Base-by-base conservation (phyloP, 1,139 yeast species). In the Lodderomyces theae region DNA sequence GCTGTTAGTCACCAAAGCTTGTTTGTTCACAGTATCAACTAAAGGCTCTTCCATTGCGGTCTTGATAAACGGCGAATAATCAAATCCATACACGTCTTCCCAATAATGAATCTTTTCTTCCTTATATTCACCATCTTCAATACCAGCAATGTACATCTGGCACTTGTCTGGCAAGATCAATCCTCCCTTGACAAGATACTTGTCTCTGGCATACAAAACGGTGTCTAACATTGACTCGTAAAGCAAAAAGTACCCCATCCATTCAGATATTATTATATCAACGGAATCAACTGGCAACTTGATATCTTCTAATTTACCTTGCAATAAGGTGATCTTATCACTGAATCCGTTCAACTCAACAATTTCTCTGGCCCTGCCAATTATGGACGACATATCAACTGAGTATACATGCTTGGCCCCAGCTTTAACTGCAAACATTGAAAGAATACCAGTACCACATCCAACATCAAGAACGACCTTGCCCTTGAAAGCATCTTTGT, bases 161-260 rank as follows among this genome's bases (percentile, higher is more conserved):
- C 97, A 92, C 65, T 86, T 87, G 64, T 92, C 97, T 32, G 99
- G 99, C 73, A 94, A 82, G 47, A 94, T 88, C 51, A 90, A 73
- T 8, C 99, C 99, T 36, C 85, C 95, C 57, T 82, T 76, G 37
- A 76, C 88, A 58, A 94, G 77, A 63, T 89, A 94, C 63, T 77
- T 80, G 68, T 94, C 99, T 67, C 99, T 81, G 25, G 99, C 99
- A 51, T 80, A 79, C 50, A 94, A 72, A 17, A 94, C 99, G 29
- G 98, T 89, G 63, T 94, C 98, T 63, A 94, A 77, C 99, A 94
- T 94, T 48, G 96, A 86, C 72, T 94, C 99, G 60, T 92, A 94
- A 44, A 94, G 72, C 56, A 94, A 69, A 59, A 94, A 94, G 69
- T 94, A 94, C 15, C 99, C 99, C 99, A 94, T 94, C 99, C 99